phyloP scores from a whole-genome alignment of 1,284 basidiomycete species.

The Peniophora sp. region DNA sequence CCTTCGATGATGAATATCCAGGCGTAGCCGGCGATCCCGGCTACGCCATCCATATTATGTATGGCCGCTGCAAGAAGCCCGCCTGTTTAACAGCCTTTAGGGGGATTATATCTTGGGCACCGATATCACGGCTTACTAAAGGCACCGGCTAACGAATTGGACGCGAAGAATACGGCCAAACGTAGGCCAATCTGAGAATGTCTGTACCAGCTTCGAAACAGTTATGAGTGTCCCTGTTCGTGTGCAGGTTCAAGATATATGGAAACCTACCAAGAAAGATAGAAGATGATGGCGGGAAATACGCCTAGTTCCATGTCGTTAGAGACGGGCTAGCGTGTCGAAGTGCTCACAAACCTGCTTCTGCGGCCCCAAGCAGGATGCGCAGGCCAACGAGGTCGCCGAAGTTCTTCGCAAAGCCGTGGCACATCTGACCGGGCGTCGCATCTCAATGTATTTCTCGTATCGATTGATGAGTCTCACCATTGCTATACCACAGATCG shows the following conservation, averaged over 20 bases:
- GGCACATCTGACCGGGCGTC: constrained; percentile 17
- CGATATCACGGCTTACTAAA: constrained; percentile 55
- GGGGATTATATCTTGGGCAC: too few relatives aligned
- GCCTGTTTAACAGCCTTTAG: constrained; percentile 25
- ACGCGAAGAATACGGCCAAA: constrained; percentile 65
- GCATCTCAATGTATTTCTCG: neutral
- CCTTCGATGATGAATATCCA: constrained; percentile 73
- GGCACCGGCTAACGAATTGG: constrained; percentile 61
- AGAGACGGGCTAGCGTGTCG: neutral
- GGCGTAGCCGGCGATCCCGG: constrained; percentile 48
- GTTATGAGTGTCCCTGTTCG: neutral
- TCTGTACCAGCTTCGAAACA: constrained; percentile 29
- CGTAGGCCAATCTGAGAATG: constrained; percentile 62
- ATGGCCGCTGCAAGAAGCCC: constrained; percentile 61
- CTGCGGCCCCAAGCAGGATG: neutral
- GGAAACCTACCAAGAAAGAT: constrained; percentile 24
- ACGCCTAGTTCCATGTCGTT: constrained; percentile 13
- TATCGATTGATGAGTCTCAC: constrained; percentile 9
- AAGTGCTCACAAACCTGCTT: constrained; percentile 16
- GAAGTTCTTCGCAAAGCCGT: constrained; percentile 23
- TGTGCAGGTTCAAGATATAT: neutral
- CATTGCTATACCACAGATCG: constrained; percentile 25
- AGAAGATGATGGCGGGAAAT: constrained; percentile 30
- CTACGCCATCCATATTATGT: constrained; percentile 60
- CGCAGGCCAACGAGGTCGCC: constrained; percentile 18